Base-by-base conservation (phyloP, 306 rosid genomes). In the Lathyrus sativus region DNA sequence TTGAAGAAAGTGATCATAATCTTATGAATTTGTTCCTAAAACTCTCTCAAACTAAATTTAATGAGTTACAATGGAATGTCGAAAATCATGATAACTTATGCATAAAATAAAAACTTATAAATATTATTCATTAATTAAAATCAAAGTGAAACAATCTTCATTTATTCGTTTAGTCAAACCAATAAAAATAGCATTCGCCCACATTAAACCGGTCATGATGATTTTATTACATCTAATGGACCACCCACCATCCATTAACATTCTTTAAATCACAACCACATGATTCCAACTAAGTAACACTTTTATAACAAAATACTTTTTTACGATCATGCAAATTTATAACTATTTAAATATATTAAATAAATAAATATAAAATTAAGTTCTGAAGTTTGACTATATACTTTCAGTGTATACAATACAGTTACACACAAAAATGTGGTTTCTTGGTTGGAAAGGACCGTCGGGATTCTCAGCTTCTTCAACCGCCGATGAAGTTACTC, bases 391-490 rank as follows among this genome's bases (percentile, higher is more conserved):
- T 67, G 48, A 71, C 60, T 43, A 38, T 35, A 33, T 6, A 33
- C 38, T 33, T 33, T 33, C 8, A 33, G 38, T 33, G 6, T 33
- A 33, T 5, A 6, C 1, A 1, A 5, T 35, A 35, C 39, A 35
- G 39, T 35, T 35, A 35, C 39, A 35, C 39, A 35, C 39, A 35
- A 68, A 37, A 17, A 89, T 89, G 96, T 87, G 87, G 92, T 11
- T 83, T 63, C 28, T 85, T 15, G 51, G 85, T 28, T 74, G 84
- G 80, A 85, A 70, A 28, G 93, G 89, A 18, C 18, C 76, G 44
- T 89, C 96, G 1, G 91, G 91, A 13, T 89, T 89, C 77, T 85
- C 96, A n/a, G 79, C 87, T 13, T 72, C 91, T 33, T 85, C 91
- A 67, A 87, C 96, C 0, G 96, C 96, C 17, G 91, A 89, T 48